phyloP scores from a whole-genome alignment of 306 rosid genomes.

The Gastrolobium villosum region DNA sequence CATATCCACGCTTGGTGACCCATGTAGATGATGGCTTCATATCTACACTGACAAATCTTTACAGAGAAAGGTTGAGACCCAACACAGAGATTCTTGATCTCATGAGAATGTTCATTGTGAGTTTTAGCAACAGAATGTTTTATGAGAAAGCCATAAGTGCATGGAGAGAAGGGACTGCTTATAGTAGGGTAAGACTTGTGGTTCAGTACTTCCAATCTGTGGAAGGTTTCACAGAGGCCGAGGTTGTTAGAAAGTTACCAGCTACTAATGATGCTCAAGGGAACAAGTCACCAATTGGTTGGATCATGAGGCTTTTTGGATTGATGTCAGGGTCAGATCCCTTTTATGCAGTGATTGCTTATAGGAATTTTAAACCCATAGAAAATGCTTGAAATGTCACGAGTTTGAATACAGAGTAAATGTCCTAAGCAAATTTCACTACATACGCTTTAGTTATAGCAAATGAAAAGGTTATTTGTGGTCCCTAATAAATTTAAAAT shows the following conservation, averaged over 20 bases:
- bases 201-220: constrained; percentile 86
- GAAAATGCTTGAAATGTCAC: background rate
- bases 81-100: constrained; percentile 71
- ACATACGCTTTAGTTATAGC: no score
- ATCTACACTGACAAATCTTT: constrained; percentile 69
- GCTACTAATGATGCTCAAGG: constrained; percentile 46
- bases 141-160: constrained; percentile 83
- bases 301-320: constrained; percentile 69
- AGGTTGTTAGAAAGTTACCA: constrained; percentile 66
- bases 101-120: constrained; percentile 90
- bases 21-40: constrained; percentile 84
- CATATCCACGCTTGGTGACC: constrained; percentile 80
- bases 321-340: constrained; percentile 72
- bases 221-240: constrained; percentile 85
- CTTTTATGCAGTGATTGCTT: constrained; percentile 81
- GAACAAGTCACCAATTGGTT: constrained; percentile 59
- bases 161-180: constrained; percentile 83
- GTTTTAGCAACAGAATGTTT: constrained; percentile 91
- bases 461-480: no score
- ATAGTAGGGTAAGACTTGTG: constrained; percentile 76
- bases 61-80: constrained; percentile 69
- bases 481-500: no score
- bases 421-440: no score
- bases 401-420: no score
- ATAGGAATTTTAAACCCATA: constrained; percentile 77